These are phyloP conservation scores for Lentinula edodes DNA, from an alignment of 768 basidiomycete species.

Conservation along the genomic window DNA sequence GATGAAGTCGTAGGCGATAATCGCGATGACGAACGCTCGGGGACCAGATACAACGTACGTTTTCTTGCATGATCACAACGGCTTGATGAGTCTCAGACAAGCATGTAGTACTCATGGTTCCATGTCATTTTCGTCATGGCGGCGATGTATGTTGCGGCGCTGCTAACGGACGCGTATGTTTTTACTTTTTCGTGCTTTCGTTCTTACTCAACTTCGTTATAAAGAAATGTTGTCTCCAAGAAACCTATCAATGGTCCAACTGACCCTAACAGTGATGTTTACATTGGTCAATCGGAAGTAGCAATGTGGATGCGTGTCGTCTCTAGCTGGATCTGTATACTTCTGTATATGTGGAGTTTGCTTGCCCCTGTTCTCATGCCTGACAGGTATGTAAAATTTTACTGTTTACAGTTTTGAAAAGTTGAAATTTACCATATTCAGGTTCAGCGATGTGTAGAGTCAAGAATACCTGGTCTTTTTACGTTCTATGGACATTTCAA, in stretches of 20 bases:
- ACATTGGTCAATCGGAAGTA: slow-evolving; percentile 91
- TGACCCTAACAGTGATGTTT: slow-evolving; percentile 66
- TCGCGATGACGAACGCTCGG: slow-evolving; percentile 88
- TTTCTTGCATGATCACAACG: neutral
- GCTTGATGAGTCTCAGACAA: slow-evolving; percentile 3
- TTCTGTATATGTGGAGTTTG: slow-evolving; percentile 82
- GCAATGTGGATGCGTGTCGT: slow-evolving; percentile 99
- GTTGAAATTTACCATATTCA: neutral
- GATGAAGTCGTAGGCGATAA: slow-evolving; percentile 71
- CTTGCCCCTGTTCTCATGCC: slow-evolving; percentile 88
- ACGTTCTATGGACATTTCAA: neutral
- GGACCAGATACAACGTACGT: slow-evolving; percentile 90
- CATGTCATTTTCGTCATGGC: slow-evolving; percentile 95
- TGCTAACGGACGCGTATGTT: slow-evolving; percentile 93
- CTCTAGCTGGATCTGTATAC: slow-evolving; percentile 90
- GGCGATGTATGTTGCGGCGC: slow-evolving; percentile 96
- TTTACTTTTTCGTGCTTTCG: slow-evolving; percentile 4
- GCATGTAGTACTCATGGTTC: slow-evolving; percentile 90
- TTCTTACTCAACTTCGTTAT: neutral
- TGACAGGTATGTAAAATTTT: slow-evolving; percentile 49
- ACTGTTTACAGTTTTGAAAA: neutral
- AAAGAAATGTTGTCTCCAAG: slow-evolving; percentile 72
- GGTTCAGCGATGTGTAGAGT: neutral
- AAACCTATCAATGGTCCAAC: slow-evolving; percentile 36
- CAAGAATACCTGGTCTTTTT: no score